Percentiles rank a stretch among this genome's conserved stretches.
phyloP scores from a whole-genome alignment of 1,284 basidiomycete genomes.

The Mycena citricolor region DNA sequence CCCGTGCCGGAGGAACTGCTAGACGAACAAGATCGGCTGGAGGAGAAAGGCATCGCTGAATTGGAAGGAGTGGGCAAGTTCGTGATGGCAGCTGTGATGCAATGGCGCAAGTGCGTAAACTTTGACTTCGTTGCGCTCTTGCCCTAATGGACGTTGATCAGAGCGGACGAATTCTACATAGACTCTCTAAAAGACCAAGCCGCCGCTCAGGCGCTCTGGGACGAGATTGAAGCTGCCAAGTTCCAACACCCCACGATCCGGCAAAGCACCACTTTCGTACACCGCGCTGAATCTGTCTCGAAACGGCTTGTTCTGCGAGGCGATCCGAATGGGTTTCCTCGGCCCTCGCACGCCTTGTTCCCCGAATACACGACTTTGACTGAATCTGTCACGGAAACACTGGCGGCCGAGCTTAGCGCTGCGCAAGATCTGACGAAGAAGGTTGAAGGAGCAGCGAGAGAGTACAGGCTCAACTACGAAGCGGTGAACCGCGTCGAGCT shows the following conservation, averaged over 20 bases:
- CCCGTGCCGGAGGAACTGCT: conserved; percentile 82
- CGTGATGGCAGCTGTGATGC: conserved; percentile 74
- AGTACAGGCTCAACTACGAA: conserved; percentile 61
- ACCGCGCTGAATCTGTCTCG: conserved; percentile 59
- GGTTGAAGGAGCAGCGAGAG: conserved; percentile 55
- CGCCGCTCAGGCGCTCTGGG: conserved; percentile 60
- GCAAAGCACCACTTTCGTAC: conserved; percentile 60
- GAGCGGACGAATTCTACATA: conserved; percentile 79
- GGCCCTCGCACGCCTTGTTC: conserved; percentile 66
- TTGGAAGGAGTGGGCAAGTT: conserved; percentile 78
- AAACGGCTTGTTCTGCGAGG: conserved; percentile 64
- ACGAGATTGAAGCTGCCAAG: conserved; percentile 73
- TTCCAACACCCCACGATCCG: conserved; percentile 64
- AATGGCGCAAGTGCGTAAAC: conserved; percentile 76
- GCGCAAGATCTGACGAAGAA: conserved; percentile 51
- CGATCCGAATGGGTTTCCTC: conserved; percentile 64
- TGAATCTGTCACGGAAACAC: conserved; percentile 44
- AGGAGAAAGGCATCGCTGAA: conserved; percentile 71
- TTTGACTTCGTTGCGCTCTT: conserved; percentile 10
- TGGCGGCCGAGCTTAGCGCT: conserved; percentile 57
- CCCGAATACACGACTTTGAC: conserved; percentile 61
- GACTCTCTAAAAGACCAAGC: conserved; percentile 75
- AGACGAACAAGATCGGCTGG: conserved; percentile 83
- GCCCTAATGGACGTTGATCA: conserved; percentile 37
- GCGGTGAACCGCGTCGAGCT: conserved; percentile 62